A percentile compares a stretch with the other conserved stretches of the same genome.
Conservation (phyloP, 805 yeast species). For the Sugiyamaella floridensis region DNA sequence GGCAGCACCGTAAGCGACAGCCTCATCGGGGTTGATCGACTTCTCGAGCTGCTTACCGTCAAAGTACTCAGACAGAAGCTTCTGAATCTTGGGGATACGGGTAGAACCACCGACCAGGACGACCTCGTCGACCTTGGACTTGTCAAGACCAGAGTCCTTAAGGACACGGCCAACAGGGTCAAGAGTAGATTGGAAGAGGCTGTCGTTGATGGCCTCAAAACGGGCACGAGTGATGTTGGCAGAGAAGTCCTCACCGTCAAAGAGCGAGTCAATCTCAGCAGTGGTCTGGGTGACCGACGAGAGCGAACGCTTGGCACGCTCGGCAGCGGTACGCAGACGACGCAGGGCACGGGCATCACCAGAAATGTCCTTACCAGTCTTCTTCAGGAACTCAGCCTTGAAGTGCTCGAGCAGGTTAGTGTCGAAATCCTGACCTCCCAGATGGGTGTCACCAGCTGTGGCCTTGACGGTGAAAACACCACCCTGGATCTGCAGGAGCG, state of each 20-base stretch:
- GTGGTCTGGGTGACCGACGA: constrained; percentile 95
- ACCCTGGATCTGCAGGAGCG: constrained; percentile 83
- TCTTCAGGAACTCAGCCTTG: constrained; percentile 90
- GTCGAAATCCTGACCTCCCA: constrained; percentile 99
- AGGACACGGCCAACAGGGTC: constrained; percentile 93
- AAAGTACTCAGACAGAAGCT: constrained; percentile 87
- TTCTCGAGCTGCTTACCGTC: constrained; percentile 96
- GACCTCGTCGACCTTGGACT: constrained; percentile 84
- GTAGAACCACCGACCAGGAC: constrained; percentile 98
- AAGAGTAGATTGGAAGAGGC: constrained; percentile 85
- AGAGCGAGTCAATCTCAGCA: constrained; percentile 91
- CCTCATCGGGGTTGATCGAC: constrained; percentile 98
- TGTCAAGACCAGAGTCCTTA: constrained; percentile 82
- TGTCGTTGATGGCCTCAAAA: constrained; percentile 93
- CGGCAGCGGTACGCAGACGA: constrained; percentile 98
- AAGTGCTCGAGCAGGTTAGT: constrained; percentile 90
- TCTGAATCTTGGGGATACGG: constrained; percentile 98
- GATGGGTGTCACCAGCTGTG: constrained; percentile 98
- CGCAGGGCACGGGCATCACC: constrained; percentile 91
- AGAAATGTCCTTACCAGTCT: constrained; percentile 86
- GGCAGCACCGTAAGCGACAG: constrained; percentile 99
- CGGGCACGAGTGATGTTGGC: constrained; percentile 94
- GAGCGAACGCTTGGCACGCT: constrained; percentile 97
- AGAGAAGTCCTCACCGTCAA: constrained; percentile 93
- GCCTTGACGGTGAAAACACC: constrained; percentile 97